Percentiles rank a stretch among this genome's conserved stretches.
Conservation (phyloP, 176 grass and related monocot species). For the Tuctoria greenei region DNA sequence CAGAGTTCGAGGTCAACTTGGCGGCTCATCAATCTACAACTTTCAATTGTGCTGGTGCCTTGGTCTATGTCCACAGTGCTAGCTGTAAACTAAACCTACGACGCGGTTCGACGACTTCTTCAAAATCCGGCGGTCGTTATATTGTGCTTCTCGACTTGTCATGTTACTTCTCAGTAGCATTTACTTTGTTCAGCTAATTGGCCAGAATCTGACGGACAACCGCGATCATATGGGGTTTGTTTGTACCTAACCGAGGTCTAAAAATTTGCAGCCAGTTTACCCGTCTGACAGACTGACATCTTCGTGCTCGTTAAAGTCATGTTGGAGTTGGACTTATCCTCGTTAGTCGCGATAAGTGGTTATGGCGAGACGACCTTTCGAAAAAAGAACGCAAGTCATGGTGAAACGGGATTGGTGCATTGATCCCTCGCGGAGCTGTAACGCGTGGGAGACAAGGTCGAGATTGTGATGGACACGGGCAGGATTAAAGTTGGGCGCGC, state of each 20-base stretch:
- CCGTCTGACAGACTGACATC: slow-evolving; percentile 7
- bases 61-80: not conserved
- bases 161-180: too few relatives aligned
- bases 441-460: not conserved
- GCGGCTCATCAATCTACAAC: too few relatives aligned
- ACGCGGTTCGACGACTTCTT: not conserved
- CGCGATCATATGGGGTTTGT: not conserved
- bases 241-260: slow-evolving; percentile 12
- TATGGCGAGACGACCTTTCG: too few relatives aligned
- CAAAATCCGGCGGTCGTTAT: not conserved
- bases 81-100: not conserved
- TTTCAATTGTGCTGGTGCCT: too few relatives aligned
- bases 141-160: not conserved
- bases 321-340: not conserved
- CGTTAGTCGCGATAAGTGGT: too few relatives aligned
- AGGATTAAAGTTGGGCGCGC: not conserved
- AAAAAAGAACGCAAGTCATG: too few relatives aligned
- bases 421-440: not conserved
- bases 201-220: not conserved
- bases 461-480: not conserved
- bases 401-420: not conserved
- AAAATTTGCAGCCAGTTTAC: not conserved
- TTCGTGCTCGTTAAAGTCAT: not conserved
- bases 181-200: not conserved
- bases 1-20: too few relatives aligned